Evolutionary conservation across 768 basidiomycete genomes (phyloP), one percentile per base, ranked within the genome.

Genomic region (Cubamyces sp.): DNA sequence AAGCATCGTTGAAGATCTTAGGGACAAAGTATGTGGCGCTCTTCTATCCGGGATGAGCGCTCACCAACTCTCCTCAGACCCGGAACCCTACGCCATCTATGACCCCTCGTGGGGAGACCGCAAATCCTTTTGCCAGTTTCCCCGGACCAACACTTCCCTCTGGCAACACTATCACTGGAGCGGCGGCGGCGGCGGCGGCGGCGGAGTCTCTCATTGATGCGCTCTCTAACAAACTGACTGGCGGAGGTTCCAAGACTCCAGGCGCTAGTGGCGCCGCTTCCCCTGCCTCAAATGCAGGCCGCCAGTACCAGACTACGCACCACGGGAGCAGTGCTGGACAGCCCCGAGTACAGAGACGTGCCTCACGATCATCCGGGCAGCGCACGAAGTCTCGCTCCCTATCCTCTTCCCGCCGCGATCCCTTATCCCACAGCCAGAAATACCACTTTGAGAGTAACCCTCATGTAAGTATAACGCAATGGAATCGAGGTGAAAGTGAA

Each of bases 1-100:
- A 74, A 90, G 90, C 64, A 92, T 93, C 65, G 88, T 93, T 49
- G 90, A 92, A 4, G 91, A 92, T 74, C 80, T 92, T 56, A 82
- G 79, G 66, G 86, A 83, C 73, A 90, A 87, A 79, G 86, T 85
- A 58, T 15, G 74, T 65, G 15, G 18, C 14, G 46, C 47, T 37
- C 25, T 26, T 25, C 19, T 26, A 30, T 41, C 19, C 7, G 34
- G 8, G 26, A 40, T 16, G 25, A 18, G 16, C 9, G 18, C 28
- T 58, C 19, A n/a, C 34, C 21, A 25, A 19, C 21, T 37, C n/a
- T 37, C 51, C 21, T 25, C 3, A 75, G 74, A 75, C 74, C 63
- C 86, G 78, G 58, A 74, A 64, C 66, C 78, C 73, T 43, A 77
- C 74, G 28, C 85, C 68, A 66, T 80, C 61, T 73, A 80, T 60